phyloP scores from a whole-genome alignment of 2,329 filamentous ascomycete species.

The Cordyceps cateniannulata region DNA sequence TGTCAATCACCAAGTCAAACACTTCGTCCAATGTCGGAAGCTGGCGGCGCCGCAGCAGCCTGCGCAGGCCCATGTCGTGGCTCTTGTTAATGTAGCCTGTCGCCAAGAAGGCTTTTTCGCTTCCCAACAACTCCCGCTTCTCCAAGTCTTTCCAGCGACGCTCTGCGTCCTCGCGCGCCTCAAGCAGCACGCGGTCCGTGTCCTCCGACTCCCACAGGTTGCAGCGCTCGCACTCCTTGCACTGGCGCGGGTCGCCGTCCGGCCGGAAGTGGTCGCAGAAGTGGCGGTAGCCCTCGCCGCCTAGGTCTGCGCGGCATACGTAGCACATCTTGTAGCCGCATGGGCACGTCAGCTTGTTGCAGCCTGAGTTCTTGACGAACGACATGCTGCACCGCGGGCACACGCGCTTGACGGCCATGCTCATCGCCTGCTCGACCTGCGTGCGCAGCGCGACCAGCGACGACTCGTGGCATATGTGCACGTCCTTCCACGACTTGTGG shows the following conservation, averaged over 20 bases:
- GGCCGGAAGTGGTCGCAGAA: conserved; percentile 95
- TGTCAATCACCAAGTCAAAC: conserved; percentile 40
- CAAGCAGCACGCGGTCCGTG: conserved; percentile 58
- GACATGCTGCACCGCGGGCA: conserved; percentile 86
- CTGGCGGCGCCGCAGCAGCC: conserved; percentile 26
- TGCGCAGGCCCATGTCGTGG: conserved; percentile 24
- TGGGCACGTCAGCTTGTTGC: conserved; percentile 93
- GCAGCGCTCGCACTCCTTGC: conserved; percentile 72
- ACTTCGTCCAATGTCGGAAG: conserved; percentile 35
- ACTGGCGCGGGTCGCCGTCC: conserved; percentile 63
- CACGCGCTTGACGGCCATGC: conserved; percentile 87
- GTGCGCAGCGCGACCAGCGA: conserved; percentile 75
- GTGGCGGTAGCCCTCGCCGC: conserved; percentile 76
- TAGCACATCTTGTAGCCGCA: conserved; percentile 99
- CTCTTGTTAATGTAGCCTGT: conserved; percentile 36
- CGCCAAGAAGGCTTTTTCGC: conserved; percentile 51
- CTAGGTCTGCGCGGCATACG: conserved; percentile 74
- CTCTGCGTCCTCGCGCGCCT: conserved; percentile 67
- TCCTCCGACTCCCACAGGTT: conserved; percentile 75
- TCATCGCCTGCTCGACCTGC: conserved; percentile 88
- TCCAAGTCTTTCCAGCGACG: conserved; percentile 63
- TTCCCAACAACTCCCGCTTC: conserved; percentile 47
- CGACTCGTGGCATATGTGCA: conserved; percentile 85
- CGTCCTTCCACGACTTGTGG: conserved; percentile 75
- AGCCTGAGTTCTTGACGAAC: conserved; percentile 89